These are phyloP conservation scores for Suillus luteus DNA, from an alignment of 768 basidiomycete species.

Conservation along the genomic window DNA sequence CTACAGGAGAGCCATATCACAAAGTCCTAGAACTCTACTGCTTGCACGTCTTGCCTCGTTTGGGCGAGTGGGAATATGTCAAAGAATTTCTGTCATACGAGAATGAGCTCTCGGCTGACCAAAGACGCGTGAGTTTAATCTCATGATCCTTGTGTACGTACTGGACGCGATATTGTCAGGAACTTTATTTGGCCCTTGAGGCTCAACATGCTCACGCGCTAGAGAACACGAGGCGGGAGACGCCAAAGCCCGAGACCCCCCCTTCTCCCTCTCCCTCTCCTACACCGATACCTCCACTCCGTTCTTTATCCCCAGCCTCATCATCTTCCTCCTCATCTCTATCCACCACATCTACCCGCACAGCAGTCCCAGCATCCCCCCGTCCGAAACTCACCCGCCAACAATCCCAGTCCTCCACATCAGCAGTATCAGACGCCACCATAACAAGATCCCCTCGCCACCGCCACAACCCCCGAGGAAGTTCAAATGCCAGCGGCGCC, in stretches of 20 bases:
- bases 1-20: constrained; percentile 59
- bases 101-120: constrained; percentile 53
- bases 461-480: constrained; percentile 15
- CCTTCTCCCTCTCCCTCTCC: constrained; percentile 24
- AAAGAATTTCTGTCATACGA: constrained; percentile 76
- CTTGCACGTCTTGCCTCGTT: constrained; percentile 66
- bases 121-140: constrained; percentile 50
- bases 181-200: constrained; percentile 24
- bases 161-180: constrained; percentile 12
- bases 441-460: constrained; percentile 23
- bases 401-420: constrained; percentile 24
- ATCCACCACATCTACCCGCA: constrained; percentile 74
- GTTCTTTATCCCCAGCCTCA: constrained; percentile 49
- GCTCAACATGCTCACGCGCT: constrained; percentile 41
- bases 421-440: constrained; percentile 28
- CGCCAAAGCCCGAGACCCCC: constrained; percentile 17
- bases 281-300: constrained; percentile 26
- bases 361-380: constrained; percentile 52
- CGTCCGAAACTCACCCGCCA: constrained; percentile 19
- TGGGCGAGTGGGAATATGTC: constrained; percentile 82
- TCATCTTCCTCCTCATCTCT: constrained; percentile 70
- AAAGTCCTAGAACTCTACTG: constrained; percentile 79
- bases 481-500: constrained; percentile 19
- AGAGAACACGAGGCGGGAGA: constrained; percentile 22
- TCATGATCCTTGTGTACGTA: background rate